A percentile compares a stretch with the other conserved stretches of the same genome.
Evolutionary conservation across 2,329 filamentous ascomycete species (phyloP).

Genomic region (Fusarium illudens): DNA sequence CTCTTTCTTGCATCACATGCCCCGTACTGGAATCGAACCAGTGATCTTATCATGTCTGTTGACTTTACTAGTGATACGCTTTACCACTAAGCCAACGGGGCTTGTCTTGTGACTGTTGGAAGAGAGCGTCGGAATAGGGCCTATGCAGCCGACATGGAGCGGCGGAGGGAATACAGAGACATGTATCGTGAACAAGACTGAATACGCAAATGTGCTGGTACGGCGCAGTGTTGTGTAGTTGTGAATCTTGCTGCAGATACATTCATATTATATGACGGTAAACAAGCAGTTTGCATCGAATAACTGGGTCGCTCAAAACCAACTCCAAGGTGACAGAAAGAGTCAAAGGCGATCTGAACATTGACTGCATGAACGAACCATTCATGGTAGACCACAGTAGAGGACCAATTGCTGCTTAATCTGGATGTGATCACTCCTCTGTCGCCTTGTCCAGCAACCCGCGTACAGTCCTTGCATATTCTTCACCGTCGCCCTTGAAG

Average conservation of each 20-base stretch:
- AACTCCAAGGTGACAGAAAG: neutral
- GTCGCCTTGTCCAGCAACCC: slow-evolving; percentile 42
- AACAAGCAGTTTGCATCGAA: neutral
- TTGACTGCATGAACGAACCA: neutral
- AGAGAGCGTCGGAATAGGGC: neutral
- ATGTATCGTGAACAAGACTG: neutral
- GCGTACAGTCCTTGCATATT: slow-evolving; percentile 41
- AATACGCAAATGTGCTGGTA: neutral
- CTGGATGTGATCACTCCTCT: slow-evolving; percentile 11
- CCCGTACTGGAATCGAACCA: slow-evolving; percentile 49
- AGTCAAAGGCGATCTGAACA: neutral
- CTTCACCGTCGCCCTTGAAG: slow-evolving; percentile 44
- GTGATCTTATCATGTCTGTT: slow-evolving; percentile 50
- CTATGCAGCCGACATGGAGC: neutral
- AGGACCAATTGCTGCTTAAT: neutral
- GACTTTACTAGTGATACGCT: slow-evolving; percentile 50
- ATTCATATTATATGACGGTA: neutral
- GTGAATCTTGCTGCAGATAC: neutral
- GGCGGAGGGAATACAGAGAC: neutral
- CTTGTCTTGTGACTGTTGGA: slow-evolving; percentile 10
- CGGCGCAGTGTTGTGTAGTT: neutral
- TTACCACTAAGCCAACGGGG: slow-evolving; percentile 49
- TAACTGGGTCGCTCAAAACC: neutral
- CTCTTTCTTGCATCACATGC: slow-evolving; percentile 16
- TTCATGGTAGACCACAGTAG: neutral